Evolutionary conservation across 1,284 basidiomycete genomes (phyloP), one percentile per base, ranked within the genome.

Genomic region (Marasmius tenuissimus): DNA sequence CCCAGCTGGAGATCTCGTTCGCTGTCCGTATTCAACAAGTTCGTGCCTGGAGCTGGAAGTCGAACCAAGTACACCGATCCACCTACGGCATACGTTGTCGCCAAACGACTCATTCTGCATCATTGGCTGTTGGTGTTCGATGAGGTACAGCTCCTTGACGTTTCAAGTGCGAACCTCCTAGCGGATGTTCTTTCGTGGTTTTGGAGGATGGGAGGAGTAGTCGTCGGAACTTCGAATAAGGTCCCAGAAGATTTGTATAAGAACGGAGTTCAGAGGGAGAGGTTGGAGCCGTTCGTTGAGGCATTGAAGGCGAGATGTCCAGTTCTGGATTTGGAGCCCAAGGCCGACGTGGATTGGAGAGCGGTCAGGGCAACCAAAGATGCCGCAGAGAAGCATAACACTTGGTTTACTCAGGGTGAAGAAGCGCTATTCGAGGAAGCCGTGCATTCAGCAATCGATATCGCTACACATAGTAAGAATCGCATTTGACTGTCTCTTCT

Each of bases 141-240:
- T 70, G 88, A 92, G 73, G 76, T 90, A 1, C 89, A 91, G 69
- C 77, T 91, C 2, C 78, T 89, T n/a, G 88, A 91, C 68, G 85
- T 90, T 0, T 85, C 86, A 0, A 85, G 85, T 59, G 86, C 87
- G 0, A 81, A 82, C 1, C 76, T 92, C 12, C 79, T 91, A 2
- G 81, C 87, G n/a, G 84, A 90, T 61, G 88, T 91, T 1, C 72
- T 92, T 6, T 85, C 85, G 27, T 90, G 87, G 83, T 92, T 86
- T 69, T 91, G 89, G 89, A 80, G 88, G 2, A 80, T 92, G 67
- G 90, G 89, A 16, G 89, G 89, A 1, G 85, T 92, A 16, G 78
- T 92, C 38, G 79, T 81, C 59, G 73, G 78, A 40, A 77, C 78
- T 63, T 79, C 78, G 63, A 89, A 89, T 71, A 82, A 86, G 55